These are phyloP conservation scores for Sporothrix schenckii DNA, from an alignment of 2,329 filamentous ascomycete species.

Conservation along the genomic window DNA sequence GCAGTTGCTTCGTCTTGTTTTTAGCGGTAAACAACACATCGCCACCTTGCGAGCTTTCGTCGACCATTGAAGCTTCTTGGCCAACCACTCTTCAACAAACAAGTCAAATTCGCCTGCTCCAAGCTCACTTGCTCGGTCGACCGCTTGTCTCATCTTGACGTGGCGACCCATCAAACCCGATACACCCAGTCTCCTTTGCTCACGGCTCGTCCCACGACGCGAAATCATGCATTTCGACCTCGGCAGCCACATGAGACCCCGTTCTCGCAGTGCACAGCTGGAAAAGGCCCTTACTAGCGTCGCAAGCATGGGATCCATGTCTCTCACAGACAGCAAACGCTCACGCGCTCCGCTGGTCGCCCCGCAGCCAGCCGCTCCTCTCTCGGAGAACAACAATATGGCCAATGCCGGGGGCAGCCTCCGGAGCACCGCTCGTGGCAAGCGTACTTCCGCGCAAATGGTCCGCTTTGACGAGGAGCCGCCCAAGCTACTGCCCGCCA, in stretches of 20 bases:
- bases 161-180: not conserved
- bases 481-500: constrained; percentile 50
- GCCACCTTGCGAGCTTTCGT: not conserved
- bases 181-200: not conserved
- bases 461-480: constrained; percentile 53
- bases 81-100: not conserved
- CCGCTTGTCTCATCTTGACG: not conserved
- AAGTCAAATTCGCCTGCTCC: not conserved
- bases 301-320: constrained; percentile 26
- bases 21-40: constrained; percentile 3
- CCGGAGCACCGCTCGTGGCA: constrained; percentile 45
- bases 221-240: constrained; percentile 48
- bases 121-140: not conserved
- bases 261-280: constrained; percentile 55
- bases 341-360: constrained; percentile 39
- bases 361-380: constrained; percentile 44
- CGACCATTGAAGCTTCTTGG: not conserved
- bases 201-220: not conserved
- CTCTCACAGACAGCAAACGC: constrained; percentile 34
- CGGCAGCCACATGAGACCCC: constrained; percentile 50
- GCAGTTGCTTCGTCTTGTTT: not conserved
- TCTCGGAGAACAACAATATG: constrained; percentile 41
- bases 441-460: constrained; percentile 41
- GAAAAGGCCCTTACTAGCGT: constrained; percentile 42
- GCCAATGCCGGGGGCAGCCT: constrained; percentile 33